Base-by-base conservation (phyloP, 2,329 filamentous ascomycete species). In the Leptographium procerum region DNA sequence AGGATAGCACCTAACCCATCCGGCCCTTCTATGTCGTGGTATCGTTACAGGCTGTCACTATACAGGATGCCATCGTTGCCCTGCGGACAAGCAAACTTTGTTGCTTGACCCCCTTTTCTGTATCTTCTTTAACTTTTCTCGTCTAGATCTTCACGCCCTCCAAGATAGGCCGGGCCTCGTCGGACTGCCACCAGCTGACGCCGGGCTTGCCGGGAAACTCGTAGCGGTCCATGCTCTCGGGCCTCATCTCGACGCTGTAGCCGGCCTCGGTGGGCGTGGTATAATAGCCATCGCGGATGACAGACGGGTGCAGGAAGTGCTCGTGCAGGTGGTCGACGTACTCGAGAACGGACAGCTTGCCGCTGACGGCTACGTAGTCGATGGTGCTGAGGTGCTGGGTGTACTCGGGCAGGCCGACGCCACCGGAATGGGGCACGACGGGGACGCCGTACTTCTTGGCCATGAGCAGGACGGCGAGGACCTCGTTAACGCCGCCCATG, bases 281-380 rank as follows among this genome's bases (percentile, higher is more conserved):
- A 74, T 95, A 95, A 72, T 90, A 94, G 4, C 91, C 91, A 64
- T 91, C 85, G 73, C 85, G 84, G 66, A 96, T 89, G 59, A 86
- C 80, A 2, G 84, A 81, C 1, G 91, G 91, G 71, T 95, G 81
- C 68, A 89, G 76, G 71, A 96, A 96, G 74, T 96, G 91, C 79
- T 96, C 91, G 72, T 96, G 91, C 67, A 96, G 74, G 72, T 95
- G 89, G 70, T 96, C 91, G 28, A 96, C 90, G 72, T 91, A 96
- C 77, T 96, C 91, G 59, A 96, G 76, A 52, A 96, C 83, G 28
- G 85, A 89, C 68, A 84, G 81, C 78, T 91, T 88, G 22, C 88
- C 91, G 61, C 80, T 87, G 1, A 96, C 89, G 51, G 86, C 87
- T 4, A 96, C 88, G 66, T 96, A 96, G 73, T 96, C 91, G 64